Conservation (phyloP, 768 basidiomycete species). For the Mycena metata region DNA sequence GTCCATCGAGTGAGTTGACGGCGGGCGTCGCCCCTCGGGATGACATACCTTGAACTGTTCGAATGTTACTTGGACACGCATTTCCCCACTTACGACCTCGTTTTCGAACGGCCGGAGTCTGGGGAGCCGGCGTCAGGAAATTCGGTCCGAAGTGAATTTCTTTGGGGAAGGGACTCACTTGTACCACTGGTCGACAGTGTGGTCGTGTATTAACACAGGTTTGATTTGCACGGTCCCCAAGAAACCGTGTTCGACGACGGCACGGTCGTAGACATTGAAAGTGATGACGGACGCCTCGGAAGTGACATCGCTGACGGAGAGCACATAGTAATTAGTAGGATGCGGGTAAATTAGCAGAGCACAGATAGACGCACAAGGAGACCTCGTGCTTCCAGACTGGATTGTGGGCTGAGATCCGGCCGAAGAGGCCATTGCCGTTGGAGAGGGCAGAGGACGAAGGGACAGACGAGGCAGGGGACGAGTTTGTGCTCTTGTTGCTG, state of each 20-base stretch:
- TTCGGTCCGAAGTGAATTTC: constrained; percentile 33
- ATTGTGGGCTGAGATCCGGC: constrained; percentile 81
- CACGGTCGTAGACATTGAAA: constrained; percentile 92
- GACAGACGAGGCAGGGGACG: constrained; percentile 50
- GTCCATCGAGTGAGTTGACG: constrained; percentile 40
- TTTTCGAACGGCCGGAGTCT: constrained; percentile 84
- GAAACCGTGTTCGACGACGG: constrained; percentile 87
- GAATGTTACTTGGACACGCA: constrained; percentile 94
- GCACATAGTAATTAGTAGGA: constrained; percentile 27
- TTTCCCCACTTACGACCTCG: constrained; percentile 91
- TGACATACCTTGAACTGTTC: constrained; percentile 87
- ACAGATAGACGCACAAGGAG: constrained; percentile 85
- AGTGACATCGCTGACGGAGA: constrained; percentile 85
- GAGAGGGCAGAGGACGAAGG: constrained; percentile 46
- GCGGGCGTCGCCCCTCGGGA: constrained; percentile 34
- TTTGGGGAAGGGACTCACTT: constrained; percentile 69
- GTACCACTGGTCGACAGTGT: constrained; percentile 97
- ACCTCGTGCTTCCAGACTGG: constrained; percentile 99
- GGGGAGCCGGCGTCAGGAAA: constrained; percentile 36
- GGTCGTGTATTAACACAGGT: constrained; percentile 91
- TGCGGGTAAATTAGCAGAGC: constrained; percentile 36
- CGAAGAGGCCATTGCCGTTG: constrained; percentile 65
- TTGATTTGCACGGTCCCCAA: constrained; percentile 93
- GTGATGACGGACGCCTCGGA: constrained; percentile 86
- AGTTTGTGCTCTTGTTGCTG: constrained; percentile 59